phyloP scores from a whole-genome alignment of 1,284 basidiomycete species.

The Phellopilus nigrolimitatus region DNA sequence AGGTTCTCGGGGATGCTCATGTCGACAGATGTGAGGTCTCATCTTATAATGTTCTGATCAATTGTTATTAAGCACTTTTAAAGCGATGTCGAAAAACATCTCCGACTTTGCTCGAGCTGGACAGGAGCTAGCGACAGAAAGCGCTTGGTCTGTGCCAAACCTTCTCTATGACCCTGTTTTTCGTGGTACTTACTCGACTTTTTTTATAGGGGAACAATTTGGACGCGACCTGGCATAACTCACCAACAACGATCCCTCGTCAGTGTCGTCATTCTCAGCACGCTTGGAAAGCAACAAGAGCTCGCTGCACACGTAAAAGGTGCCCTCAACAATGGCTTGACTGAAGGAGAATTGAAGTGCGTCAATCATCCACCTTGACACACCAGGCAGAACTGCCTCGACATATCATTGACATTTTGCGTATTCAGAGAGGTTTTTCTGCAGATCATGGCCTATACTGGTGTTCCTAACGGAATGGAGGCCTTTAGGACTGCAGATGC shows the following conservation, averaged over 20 bases:
- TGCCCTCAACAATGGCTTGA: slow-evolving; percentile 17
- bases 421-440: slow-evolving; percentile 15
- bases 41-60: not conserved
- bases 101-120: slow-evolving; percentile 18
- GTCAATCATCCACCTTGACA: not conserved
- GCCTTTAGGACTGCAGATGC: slow-evolving; percentile 17
- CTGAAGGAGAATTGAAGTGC: slow-evolving; percentile 19
- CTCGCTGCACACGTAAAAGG: slow-evolving; percentile 17
- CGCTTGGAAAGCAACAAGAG: slow-evolving; percentile 17
- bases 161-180: not conserved
- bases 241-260: slow-evolving; percentile 18
- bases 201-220: slow-evolving; percentile 17
- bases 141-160: slow-evolving; percentile 12
- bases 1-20: slow-evolving; percentile 19
- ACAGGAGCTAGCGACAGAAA: slow-evolving; percentile 17
- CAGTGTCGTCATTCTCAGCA: slow-evolving; percentile 11
- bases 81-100: slow-evolving; percentile 9
- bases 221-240: slow-evolving; percentile 16
- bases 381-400: no score
- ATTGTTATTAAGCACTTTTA: not conserved
- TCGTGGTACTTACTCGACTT: not conserved
- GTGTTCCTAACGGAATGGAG: slow-evolving; percentile 18
- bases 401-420: not conserved
- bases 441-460: slow-evolving; percentile 19
- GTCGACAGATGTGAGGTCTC: slow-evolving; percentile 16